Conservation (phyloP, 2,329 filamentous ascomycete genomes). For the Fonsecaea monophora region DNA sequence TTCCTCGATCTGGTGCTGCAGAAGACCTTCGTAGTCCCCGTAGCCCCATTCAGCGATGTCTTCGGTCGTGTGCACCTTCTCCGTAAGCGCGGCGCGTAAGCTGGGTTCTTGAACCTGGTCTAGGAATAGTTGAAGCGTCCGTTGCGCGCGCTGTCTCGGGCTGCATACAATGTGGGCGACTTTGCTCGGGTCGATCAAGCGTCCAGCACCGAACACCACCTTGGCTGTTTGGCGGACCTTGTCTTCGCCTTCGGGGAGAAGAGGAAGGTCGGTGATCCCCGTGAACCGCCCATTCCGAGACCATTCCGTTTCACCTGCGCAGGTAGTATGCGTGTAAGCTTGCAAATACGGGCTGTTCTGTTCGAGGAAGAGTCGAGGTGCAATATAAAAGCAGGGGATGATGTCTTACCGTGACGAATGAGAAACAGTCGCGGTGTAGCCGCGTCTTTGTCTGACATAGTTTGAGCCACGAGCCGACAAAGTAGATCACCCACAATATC, state of each 20-base stretch:
- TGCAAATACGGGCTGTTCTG: background rate
- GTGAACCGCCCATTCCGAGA: constrained; percentile 57
- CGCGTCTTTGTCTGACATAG: constrained; percentile 41
- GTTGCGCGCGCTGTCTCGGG: constrained; percentile 57
- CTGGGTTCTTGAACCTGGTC: constrained; percentile 14
- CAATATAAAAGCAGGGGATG: background rate
- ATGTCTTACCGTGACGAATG: constrained; percentile 37
- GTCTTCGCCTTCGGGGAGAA: constrained; percentile 50
- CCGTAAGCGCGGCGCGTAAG: constrained; percentile 34
- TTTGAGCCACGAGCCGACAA: background rate
- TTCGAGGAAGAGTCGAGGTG: background rate
- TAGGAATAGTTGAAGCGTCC: constrained; percentile 55
- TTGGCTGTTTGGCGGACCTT: constrained; percentile 56
- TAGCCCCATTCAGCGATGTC: constrained; percentile 68
- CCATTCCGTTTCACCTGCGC: constrained; percentile 55
- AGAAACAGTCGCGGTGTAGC: constrained; percentile 38
- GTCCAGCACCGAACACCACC: constrained; percentile 58
- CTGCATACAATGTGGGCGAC: constrained; percentile 59
- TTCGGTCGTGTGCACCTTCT: constrained; percentile 49
- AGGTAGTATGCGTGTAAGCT: constrained; percentile 5
- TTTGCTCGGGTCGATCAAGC: constrained; percentile 59
- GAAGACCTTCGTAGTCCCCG: constrained; percentile 67
- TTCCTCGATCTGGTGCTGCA: constrained; percentile 58
- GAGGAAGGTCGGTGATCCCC: constrained; percentile 53
- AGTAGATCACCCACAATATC: background rate